Conservation (phyloP, 2,329 filamentous ascomycete species). For the Aspergillus quadricinctus region DNA sequence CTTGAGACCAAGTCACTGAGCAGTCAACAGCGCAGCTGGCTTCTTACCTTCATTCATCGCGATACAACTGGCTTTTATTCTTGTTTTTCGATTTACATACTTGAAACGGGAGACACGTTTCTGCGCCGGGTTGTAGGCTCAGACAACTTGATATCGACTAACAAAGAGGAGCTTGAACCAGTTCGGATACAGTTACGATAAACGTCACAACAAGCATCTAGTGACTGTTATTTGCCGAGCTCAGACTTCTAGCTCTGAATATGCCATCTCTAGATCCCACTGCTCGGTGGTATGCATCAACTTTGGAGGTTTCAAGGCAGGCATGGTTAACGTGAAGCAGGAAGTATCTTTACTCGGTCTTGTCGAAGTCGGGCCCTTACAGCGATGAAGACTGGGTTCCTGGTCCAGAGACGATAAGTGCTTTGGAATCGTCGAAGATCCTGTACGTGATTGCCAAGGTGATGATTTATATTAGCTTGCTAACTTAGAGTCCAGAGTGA, state of each 20-base stretch:
- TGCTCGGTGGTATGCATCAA: slow-evolving; percentile 13
- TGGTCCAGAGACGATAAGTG: slow-evolving; percentile 50
- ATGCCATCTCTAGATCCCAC: slow-evolving; percentile 12
- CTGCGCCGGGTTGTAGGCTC: background rate
- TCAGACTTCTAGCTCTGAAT: slow-evolving; percentile 6
- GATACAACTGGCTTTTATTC: background rate
- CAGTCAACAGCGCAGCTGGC: background rate
- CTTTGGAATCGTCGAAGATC: slow-evolving; percentile 67
- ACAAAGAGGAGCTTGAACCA: background rate
- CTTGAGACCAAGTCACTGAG: slow-evolving; percentile 1
- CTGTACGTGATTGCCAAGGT: slow-evolving; percentile 51
- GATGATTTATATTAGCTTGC: slow-evolving; percentile 10
- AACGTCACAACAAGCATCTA: background rate
- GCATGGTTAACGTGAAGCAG: slow-evolving; percentile 44
- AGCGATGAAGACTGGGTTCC: slow-evolving; percentile 61
- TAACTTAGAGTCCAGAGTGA: slow-evolving; percentile 43
- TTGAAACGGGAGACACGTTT: background rate
- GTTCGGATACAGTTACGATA: background rate
- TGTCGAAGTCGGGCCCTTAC: slow-evolving; percentile 73
- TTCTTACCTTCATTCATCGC: background rate
- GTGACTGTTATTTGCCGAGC: background rate
- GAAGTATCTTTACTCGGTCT: slow-evolving; percentile 78
- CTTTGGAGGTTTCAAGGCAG: background rate
- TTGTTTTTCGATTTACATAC: background rate
- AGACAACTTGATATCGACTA: background rate